Conservation (phyloP, 1,284 basidiomycete genomes). For the Rhodotorula sp. region DNA sequence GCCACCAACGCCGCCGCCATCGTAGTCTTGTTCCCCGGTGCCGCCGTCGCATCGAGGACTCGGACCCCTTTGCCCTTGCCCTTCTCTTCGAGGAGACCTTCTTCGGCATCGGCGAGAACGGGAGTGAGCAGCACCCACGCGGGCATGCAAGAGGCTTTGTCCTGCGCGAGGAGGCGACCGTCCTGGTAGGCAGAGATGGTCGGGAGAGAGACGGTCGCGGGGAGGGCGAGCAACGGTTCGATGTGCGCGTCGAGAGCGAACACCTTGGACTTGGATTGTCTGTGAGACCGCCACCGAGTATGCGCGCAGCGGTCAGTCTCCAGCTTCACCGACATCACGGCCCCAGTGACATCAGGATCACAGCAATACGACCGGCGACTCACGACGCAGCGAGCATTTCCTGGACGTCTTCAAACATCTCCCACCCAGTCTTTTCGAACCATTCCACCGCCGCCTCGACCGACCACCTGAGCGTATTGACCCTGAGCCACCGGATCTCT, state of each 20-base stretch:
- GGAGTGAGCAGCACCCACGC: conserved; percentile 66
- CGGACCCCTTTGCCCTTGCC: conserved; percentile 22
- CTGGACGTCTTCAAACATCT: conserved; percentile 32
- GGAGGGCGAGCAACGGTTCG: conserved; percentile 59
- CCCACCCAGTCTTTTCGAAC: conserved; percentile 44
- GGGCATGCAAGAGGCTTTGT: conserved; percentile 97
- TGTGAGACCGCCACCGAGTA: conserved; percentile 18
- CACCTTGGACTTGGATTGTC: conserved; percentile 54
- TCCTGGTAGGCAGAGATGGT: conserved; percentile 58
- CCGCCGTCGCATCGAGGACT: conserved; percentile 92
- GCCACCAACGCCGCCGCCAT: conserved; percentile 85
- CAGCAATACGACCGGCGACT: conserved; percentile 5
- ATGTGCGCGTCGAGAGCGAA: conserved; percentile 77
- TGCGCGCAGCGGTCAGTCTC: too few species aligned
- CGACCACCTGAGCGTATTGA: conserved; percentile 73
- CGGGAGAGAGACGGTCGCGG: conserved; percentile 43
- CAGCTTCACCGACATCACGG: too few species aligned
- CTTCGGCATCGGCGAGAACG: conserved; percentile 53
- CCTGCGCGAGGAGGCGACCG: conserved; percentile 89
- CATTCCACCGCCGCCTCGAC: conserved; percentile 59
- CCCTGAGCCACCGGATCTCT: conserved; percentile 58
- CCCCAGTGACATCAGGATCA: too few species aligned
- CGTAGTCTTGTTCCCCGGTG: conserved; percentile 97
- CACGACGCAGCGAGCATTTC: conserved; percentile 34
- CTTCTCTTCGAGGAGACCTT: conserved; percentile 4